These are phyloP conservation scores for Phoma sp. DNA, from an alignment of 2,329 filamentous ascomycete species.

Conservation along the genomic window DNA sequence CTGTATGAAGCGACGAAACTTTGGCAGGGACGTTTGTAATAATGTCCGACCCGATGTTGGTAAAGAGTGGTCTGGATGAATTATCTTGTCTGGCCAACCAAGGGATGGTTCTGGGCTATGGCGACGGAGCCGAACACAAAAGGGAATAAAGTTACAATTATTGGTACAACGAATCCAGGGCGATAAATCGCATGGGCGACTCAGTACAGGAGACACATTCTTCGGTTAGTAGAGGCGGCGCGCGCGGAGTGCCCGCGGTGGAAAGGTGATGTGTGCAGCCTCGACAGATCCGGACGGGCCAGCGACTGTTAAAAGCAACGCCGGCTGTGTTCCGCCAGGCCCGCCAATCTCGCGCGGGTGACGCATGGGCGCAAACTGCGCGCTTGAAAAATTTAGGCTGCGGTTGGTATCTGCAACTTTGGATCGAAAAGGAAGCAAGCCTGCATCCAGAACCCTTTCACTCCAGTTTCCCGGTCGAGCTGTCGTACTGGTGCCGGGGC, in stretches of 20 bases:
- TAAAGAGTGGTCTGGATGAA: background rate
- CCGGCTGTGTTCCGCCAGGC: conserved; percentile 17
- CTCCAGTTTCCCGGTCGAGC: conserved; percentile 18
- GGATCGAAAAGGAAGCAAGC: conserved; percentile 13
- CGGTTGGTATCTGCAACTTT: conserved; percentile 16
- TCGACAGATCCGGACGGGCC: conserved; percentile 25
- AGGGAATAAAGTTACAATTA: conserved; percentile 11
- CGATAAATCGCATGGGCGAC: conserved; percentile 16
- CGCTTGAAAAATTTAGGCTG: conserved; percentile 16
- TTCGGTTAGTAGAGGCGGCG: conserved; percentile 18
- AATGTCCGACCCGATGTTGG: background rate
- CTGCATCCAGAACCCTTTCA: conserved; percentile 18
- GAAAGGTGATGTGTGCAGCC: conserved; percentile 21
- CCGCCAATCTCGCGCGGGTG: conserved; percentile 22
- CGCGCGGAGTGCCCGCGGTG: conserved; percentile 25
- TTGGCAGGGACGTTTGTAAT: conserved; percentile 9
- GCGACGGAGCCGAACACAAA: conserved; percentile 8
- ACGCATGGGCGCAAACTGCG: conserved; percentile 17
- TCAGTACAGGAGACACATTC: conserved; percentile 23
- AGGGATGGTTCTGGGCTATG: conserved; percentile 12
- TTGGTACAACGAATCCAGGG: conserved; percentile 14
- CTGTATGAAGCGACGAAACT: conserved; percentile 17
- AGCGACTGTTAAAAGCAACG: conserved; percentile 26
- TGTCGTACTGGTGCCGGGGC: conserved; percentile 10
- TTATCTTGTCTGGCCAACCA: conserved; percentile 9